These are phyloP conservation scores for Protomyces pachydermus DNA, from an alignment of 1,139 yeast genomes.

Conservation along the genomic window DNA sequence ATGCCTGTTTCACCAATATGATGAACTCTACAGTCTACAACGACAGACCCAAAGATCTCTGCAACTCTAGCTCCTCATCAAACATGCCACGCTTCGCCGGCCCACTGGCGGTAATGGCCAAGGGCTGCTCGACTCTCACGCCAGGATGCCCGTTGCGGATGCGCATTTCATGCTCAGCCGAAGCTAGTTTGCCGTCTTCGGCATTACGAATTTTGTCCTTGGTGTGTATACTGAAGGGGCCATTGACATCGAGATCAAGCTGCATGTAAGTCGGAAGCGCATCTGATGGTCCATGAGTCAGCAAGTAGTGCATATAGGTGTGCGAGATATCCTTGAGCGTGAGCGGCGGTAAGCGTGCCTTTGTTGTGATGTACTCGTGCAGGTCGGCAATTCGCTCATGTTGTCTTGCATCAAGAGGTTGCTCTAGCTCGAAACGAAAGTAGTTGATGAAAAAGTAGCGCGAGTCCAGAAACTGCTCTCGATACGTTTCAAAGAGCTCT, in stretches of 20 bases:
- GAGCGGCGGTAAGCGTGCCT: slow-evolving; percentile 37
- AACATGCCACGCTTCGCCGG: slow-evolving; percentile 10
- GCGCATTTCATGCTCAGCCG: slow-evolving; percentile 31
- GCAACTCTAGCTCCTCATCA: slow-evolving; percentile 14
- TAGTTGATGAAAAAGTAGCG: slow-evolving; percentile 39
- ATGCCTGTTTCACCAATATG: too few species aligned
- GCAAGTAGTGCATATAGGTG: slow-evolving; percentile 37
- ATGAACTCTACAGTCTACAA: neutral
- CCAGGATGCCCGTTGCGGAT: slow-evolving; percentile 40
- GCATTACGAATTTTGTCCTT: slow-evolving; percentile 24
- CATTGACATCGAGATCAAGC: slow-evolving; percentile 41
- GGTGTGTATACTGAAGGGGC: slow-evolving; percentile 37
- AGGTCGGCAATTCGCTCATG: slow-evolving; percentile 31
- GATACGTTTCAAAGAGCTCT: slow-evolving; percentile 32
- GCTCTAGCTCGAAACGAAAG: slow-evolving; percentile 37
- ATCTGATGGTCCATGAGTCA: slow-evolving; percentile 33
- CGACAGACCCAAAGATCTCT: neutral
- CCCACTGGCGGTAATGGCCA: neutral
- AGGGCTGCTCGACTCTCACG: slow-evolving; percentile 35
- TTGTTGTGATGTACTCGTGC: slow-evolving; percentile 32
- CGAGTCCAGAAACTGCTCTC: slow-evolving; percentile 33
- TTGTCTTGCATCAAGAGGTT: slow-evolving; percentile 30
- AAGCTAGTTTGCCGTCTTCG: slow-evolving; percentile 27
- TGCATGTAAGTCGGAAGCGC: slow-evolving; percentile 36
- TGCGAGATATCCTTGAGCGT: slow-evolving; percentile 37